Base-by-base conservation (phyloP, 306 rosid genomes). In the Citrullus amarus region DNA sequence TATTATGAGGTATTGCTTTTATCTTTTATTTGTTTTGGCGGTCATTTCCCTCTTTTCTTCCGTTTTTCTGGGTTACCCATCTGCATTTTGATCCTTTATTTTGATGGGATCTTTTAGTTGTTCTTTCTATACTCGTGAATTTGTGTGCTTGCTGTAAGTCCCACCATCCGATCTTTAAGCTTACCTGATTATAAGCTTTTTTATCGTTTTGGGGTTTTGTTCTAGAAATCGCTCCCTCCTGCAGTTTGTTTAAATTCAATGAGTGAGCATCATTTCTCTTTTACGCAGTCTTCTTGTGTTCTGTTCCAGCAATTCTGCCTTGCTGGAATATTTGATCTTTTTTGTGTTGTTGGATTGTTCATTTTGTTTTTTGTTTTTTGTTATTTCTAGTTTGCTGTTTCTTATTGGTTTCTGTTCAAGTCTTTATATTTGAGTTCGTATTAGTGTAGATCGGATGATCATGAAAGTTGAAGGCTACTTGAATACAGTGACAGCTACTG, bases 81-180 rank as follows among this genome's bases (percentile, higher is more conserved):
- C 17, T 79, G 77, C 46, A 39, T 51, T 79, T 50, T 53, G 18
- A 43, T 34, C 66, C 13, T 68, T 55, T 17, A 13, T n/a, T 54
- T 54, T 68, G 54, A 67, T 66, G 76, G 56, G 65, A 25, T 55
- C 51, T 38, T 22, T 65, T 36, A 58, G 41, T 38, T 51, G 56
- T 51, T 11, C 25, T 62, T 25, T 51, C 3, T 54, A 6, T 18
- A 54, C 41, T 41, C 8, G 18, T 69, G 77, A 70, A 12, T 56
- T 38, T 79, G 65, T 79, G 25, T 51, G 81, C 9, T 70, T 66
- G 38, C 44, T 32, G 81, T 38, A 36, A 67, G 76, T 55, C 4
- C 30, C 67, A 54, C 51, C 66, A 12, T 39, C 22, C 22, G 75
- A 67, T 79, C 74, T 54, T 51, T 68, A 15, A 66, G 66, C 77